Percentiles rank a stretch among this genome's conserved stretches.
These are phyloP conservation scores for Syzygium jambos DNA, from an alignment of 345 rosid genomes.

Conservation along the genomic window DNA sequence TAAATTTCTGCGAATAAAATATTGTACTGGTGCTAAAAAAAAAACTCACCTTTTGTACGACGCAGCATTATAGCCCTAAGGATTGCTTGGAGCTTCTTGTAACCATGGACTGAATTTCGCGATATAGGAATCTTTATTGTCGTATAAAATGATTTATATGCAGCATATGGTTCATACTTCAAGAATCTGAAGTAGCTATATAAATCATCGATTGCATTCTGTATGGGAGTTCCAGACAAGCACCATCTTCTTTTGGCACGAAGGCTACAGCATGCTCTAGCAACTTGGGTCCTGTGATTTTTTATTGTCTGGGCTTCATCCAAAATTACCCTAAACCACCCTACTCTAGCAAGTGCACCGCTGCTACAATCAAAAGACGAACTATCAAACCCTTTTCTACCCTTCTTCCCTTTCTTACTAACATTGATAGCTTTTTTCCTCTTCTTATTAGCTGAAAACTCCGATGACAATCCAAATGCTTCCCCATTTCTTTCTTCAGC, in stretches of 20 bases:
- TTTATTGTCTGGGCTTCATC: constrained; percentile 99
- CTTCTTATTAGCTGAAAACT: constrained; percentile 48
- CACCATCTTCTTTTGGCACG: constrained; percentile 97
- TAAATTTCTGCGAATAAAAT: background rate
- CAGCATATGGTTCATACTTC: constrained; percentile 73
- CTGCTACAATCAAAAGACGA: constrained; percentile 47
- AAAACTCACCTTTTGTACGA: constrained; percentile 82
- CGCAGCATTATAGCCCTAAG: constrained; percentile 87
- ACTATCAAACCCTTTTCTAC: constrained; percentile 43
- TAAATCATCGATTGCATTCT: constrained; percentile 82
- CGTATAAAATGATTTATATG: constrained; percentile 50
- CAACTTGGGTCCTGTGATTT: constrained; percentile 94
- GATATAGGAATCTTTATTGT: constrained; percentile 67
- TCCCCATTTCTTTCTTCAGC: constrained; percentile 59
- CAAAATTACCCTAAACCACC: constrained; percentile 77
- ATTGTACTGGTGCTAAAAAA: background rate
- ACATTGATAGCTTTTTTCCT: constrained; percentile 31
- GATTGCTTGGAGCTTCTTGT: constrained; percentile 90
- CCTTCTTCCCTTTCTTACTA: constrained; percentile 57
- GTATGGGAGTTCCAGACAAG: constrained; percentile 98
- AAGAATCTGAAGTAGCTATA: constrained; percentile 97
- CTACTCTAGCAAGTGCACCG: constrained; percentile 78
- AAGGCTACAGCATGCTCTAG: constrained; percentile 95
- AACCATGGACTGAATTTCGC: constrained; percentile 61
- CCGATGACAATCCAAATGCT: constrained; percentile 54